Evolutionary conservation across 441 rosid genomes (phyloP).

Genomic region (Gossypium davidsonii): DNA sequence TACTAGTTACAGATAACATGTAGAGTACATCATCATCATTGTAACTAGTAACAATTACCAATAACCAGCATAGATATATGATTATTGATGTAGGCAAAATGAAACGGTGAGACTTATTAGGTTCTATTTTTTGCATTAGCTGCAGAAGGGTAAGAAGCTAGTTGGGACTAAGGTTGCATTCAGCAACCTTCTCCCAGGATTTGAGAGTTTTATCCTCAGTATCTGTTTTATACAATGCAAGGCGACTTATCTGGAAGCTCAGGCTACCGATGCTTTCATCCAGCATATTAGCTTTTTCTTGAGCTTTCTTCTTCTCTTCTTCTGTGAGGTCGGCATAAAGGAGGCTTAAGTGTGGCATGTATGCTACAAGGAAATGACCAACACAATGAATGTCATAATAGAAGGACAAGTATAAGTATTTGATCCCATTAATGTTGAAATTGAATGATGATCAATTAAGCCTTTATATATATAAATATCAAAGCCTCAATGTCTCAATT

Average conservation of each 20-base stretch:
- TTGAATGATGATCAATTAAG: neutral
- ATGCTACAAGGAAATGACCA: conserved; percentile 38
- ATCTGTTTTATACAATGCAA: conserved; percentile 63
- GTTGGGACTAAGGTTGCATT: conserved; percentile 32
- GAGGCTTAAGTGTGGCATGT: conserved; percentile 87
- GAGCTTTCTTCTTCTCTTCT: conserved; percentile 65
- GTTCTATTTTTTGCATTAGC: neutral
- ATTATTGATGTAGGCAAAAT: neutral
- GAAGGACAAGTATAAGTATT: neutral
- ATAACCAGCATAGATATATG: neutral
- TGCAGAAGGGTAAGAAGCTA: conserved; percentile 9
- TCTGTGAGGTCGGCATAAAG: conserved; percentile 63
- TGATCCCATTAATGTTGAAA: neutral
- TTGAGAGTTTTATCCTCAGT: conserved; percentile 51
- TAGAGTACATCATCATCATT: neutral
- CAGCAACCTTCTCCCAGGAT: conserved; percentile 78
- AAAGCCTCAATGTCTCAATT: neutral
- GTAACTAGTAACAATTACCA: neutral
- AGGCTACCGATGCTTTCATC: conserved; percentile 43
- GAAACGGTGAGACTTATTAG: neutral
- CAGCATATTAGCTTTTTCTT: conserved; percentile 49
- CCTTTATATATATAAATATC: neutral
- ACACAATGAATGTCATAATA: neutral
- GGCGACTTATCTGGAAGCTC: conserved; percentile 53
- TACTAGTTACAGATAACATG: neutral